Conservation (phyloP, 164 flowering plant species). For the Hamamelis virginiana region DNA sequence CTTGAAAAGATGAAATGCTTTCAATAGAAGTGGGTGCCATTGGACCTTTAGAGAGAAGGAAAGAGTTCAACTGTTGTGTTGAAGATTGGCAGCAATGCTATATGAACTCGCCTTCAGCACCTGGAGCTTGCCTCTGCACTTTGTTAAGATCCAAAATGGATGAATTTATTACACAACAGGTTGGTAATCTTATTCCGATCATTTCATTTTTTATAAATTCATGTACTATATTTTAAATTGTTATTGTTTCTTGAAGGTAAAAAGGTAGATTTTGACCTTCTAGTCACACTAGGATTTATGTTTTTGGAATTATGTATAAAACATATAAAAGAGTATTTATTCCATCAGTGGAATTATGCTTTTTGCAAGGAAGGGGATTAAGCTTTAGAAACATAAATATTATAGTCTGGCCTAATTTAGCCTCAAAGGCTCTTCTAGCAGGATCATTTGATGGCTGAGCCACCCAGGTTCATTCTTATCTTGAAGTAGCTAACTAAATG, state of each 20-base stretch:
- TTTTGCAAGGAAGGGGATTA: background rate
- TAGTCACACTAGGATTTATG: background rate
- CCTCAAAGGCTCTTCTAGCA: slow-evolving; percentile 68
- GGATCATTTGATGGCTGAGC: slow-evolving; percentile 99
- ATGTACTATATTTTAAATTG: background rate
- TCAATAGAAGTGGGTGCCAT: slow-evolving; percentile 18
- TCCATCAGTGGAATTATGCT: background rate
- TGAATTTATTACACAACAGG: slow-evolving; percentile 29
- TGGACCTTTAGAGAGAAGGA: slow-evolving; percentile 12
- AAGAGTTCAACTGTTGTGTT: slow-evolving; percentile 14
- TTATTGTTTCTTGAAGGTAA: background rate
- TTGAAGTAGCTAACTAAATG: background rate
- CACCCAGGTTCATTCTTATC: slow-evolving; percentile 55
- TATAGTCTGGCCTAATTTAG: slow-evolving; percentile 80
- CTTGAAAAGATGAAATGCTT: slow-evolving; percentile 20
- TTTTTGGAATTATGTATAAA: background rate
- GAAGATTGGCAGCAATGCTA: slow-evolving; percentile 20
- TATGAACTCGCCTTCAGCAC: slow-evolving; percentile 53
- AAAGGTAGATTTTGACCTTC: background rate
- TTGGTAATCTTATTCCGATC: background rate
- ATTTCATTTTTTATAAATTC: too few species aligned
- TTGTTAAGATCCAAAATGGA: slow-evolving; percentile 39
- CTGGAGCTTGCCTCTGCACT: slow-evolving; percentile 74
- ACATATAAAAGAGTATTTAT: background rate
- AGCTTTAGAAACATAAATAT: background rate